A percentile compares a stretch with the other conserved stretches of the same genome.
These are phyloP conservation scores for Rhizophagus sp. DNA, from an alignment of 192 early-diverging fungal species.

Conservation along the genomic window DNA sequence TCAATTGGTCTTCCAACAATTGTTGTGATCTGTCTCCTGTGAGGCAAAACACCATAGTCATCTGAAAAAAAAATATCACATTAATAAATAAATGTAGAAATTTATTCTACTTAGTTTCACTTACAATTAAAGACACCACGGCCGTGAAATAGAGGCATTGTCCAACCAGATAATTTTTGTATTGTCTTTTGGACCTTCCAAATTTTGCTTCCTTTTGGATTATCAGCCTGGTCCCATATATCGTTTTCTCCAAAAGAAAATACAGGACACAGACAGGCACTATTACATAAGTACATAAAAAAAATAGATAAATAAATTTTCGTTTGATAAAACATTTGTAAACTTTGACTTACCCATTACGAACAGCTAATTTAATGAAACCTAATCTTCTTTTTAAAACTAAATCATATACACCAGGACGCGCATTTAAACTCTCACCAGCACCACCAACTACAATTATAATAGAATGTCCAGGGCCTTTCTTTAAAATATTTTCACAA, in stretches of 20 bases:
- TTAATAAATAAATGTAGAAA: background rate
- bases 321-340: background rate
- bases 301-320: background rate
- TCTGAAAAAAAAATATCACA: slow-evolving; percentile 36
- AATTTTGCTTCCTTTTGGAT: slow-evolving; percentile 63
- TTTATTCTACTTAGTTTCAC: slow-evolving; percentile 37
- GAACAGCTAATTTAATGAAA: slow-evolving; percentile 88
- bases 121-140: slow-evolving; percentile 87
- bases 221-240: slow-evolving; percentile 77
- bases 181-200: slow-evolving; percentile 72
- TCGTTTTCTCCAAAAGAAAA: slow-evolving; percentile 96
- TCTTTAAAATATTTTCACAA: slow-evolving; percentile 73
- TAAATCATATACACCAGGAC: slow-evolving; percentile 63
- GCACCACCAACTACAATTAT: slow-evolving; percentile 94
- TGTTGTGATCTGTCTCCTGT: slow-evolving; percentile 45
- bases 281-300: background rate
- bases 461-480: slow-evolving; percentile 67
- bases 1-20: slow-evolving; percentile 69
- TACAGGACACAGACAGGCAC: slow-evolving; percentile 80
- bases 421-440: slow-evolving; percentile 74
- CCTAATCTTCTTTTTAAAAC: slow-evolving; percentile 80
- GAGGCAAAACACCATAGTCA: slow-evolving; percentile 53
- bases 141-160: slow-evolving; percentile 79
- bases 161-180: slow-evolving; percentile 70
- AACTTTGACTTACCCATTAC: slow-evolving; percentile 53